Base-by-base conservation (phyloP, 2,329 filamentous ascomycete genomes). In the Colletotrichum acutatum region DNA sequence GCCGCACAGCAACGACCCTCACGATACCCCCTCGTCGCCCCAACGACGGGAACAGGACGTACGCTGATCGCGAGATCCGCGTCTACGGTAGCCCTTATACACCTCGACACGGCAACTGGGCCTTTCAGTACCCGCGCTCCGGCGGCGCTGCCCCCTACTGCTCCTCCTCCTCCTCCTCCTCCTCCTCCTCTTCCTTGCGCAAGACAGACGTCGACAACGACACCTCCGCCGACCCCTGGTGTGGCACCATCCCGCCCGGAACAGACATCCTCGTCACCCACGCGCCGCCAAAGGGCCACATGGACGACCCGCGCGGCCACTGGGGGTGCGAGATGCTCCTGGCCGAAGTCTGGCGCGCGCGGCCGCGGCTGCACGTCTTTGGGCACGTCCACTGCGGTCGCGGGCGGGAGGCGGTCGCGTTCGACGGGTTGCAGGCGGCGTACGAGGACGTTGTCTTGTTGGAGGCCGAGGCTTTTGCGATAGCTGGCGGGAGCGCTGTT, bases 231-330 rank as follows among this genome's bases (percentile, higher is more conserved):
- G 76, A 85, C 57, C 72, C 78, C 9, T 83, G 78, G 80, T 67
- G 68, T 9, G 57, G 74, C 14, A 62, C 67, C 5, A 62, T 80
- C 5, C 78, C 80, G 0, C 58, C 76, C 1, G 71, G 78, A 2
- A 77, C 77, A 5, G 83, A 85, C 66, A 78, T 86, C 49, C 75
- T 85, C 3, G 66, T 85, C 52, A 85, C 83, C 4, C 84, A 85
- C 69, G 77, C 78, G 0, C 83, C 83, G 4, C 82, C 83, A 0
- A 74, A 75, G 28, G 78, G 74, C 1, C 82, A 85, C 68, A 76
- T 84, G 9, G 83, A 84, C 74, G 75, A 82, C 8, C 37, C 58
- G 65, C 12, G 28, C 32, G 77, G 76, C 0, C 75, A 78, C 2
- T 74, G 78, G 42, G 81, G 83, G 1, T 84, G 81, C 42, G 5